A percentile compares a stretch with the other conserved stretches of the same genome.
phyloP scores from a whole-genome alignment of 352 stramenopile species.

The Saprolegnia parasitica region DNA sequence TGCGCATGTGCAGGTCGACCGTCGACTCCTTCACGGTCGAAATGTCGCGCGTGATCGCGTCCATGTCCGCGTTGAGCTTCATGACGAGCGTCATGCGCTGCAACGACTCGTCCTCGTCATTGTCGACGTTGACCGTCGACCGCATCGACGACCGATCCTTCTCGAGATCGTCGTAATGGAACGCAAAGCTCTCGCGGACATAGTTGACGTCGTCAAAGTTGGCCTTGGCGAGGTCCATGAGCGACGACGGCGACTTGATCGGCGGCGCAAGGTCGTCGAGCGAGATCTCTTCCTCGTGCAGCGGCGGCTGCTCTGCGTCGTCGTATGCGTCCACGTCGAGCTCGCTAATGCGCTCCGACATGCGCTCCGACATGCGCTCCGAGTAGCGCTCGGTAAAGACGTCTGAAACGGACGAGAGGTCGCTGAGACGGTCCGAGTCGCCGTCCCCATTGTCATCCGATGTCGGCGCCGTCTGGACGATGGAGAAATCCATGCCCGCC shows the following conservation, averaged over 20 bases:
- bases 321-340: conserved; percentile 28
- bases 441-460: neutral
- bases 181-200: conserved; percentile 6
- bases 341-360: conserved; percentile 28
- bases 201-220: conserved; percentile 17
- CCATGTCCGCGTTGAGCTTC: neutral
- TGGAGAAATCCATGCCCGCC: conserved; percentile 18
- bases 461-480: conserved; percentile 10
- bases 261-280: neutral
- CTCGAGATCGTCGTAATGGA: neutral
- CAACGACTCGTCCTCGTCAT: conserved; percentile 11
- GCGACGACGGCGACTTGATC: conserved; percentile 2
- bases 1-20: conserved; percentile 7
- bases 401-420: conserved; percentile 1
- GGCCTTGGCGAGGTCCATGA: conserved; percentile 4
- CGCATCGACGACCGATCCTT: conserved; percentile 3
- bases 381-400: conserved; percentile 22
- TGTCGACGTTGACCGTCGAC: conserved; percentile 9
- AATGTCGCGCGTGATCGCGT: conserved; percentile 15
- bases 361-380: conserved; percentile 7
- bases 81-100: conserved; percentile 11
- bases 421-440: conserved; percentile 15
- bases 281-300: conserved; percentile 11
- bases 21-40: conserved; percentile 2
- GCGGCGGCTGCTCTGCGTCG: conserved; percentile 1